Conservation (phyloP, 2,329 filamentous ascomycete species). For the Neopestalotiopsis sp. region DNA sequence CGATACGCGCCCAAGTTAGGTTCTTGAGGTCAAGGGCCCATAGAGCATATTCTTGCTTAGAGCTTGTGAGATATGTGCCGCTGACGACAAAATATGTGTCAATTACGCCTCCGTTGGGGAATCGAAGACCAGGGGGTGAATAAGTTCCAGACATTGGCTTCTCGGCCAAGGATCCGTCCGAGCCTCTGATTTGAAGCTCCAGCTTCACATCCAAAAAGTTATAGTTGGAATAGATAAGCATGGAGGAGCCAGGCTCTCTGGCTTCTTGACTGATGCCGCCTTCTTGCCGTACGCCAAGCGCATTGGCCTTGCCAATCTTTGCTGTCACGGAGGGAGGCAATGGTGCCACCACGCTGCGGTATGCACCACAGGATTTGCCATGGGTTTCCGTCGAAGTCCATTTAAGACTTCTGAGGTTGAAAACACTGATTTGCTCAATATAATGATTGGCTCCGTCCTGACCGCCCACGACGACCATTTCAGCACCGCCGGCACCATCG, state of each 20-base stretch:
- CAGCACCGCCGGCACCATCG: conserved; percentile 88
- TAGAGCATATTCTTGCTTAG: conserved; percentile 96
- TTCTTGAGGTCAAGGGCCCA: conserved; percentile 92
- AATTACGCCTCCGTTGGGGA: conserved; percentile 94
- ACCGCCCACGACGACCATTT: conserved; percentile 96
- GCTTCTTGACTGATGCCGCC: conserved; percentile 58
- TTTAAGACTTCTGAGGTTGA: conserved; percentile 92
- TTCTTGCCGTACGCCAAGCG: conserved; percentile 47
- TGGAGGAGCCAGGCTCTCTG: conserved; percentile 68
- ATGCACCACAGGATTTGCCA: conserved; percentile 93
- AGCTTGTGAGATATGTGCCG: conserved; percentile 95
- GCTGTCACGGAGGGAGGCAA: conserved; percentile 70
- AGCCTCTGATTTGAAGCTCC: conserved; percentile 85
- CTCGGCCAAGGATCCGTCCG: conserved; percentile 84
- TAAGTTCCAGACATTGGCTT: conserved; percentile 87
- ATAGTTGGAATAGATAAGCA: conserved; percentile 99
- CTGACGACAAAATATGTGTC: conserved; percentile 97
- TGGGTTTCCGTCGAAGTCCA: conserved; percentile 91
- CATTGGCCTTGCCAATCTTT: conserved; percentile 68
- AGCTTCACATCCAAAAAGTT: conserved; percentile 98
- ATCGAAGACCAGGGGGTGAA: conserved; percentile 89
- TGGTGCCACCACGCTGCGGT: conserved; percentile 92
- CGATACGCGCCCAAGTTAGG: conserved; percentile 92
- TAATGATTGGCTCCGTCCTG: conserved; percentile 99
- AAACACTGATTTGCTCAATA: conserved; percentile 98